phyloP scores from a whole-genome alignment of 805 yeast genomes.

The Wickerhamomyces queroliae region DNA sequence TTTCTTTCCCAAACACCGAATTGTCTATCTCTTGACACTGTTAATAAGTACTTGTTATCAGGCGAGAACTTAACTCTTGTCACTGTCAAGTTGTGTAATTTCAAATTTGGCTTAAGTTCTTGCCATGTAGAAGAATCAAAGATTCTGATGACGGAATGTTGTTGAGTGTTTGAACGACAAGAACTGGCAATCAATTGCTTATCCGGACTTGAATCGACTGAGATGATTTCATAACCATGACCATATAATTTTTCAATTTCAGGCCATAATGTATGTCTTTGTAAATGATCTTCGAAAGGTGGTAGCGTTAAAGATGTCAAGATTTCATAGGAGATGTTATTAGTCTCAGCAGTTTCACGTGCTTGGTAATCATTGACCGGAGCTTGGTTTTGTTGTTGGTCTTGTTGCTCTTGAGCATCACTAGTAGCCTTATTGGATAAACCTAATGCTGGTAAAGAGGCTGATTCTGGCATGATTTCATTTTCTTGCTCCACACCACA shows the following conservation, averaged over 20 bases:
- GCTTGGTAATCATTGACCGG: constrained; percentile 22
- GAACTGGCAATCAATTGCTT: constrained; percentile 72
- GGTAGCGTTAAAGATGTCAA: constrained; percentile 44
- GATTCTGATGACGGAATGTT: constrained; percentile 81
- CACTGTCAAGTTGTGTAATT: constrained; percentile 78
- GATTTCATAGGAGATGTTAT: constrained; percentile 40
- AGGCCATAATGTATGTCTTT: constrained; percentile 90
- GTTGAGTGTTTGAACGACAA: constrained; percentile 79
- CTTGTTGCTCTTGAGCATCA: constrained; percentile 29
- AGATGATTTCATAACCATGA: constrained; percentile 90
- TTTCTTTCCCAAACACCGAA: constrained; percentile 65
- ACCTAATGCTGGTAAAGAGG: constrained; percentile 89
- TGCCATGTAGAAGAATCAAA: constrained; percentile 60
- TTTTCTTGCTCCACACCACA: constrained; percentile 36
- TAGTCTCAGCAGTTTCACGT: constrained; percentile 27
- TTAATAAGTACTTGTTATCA: constrained; percentile 54
- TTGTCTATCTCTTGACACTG: constrained; percentile 88
- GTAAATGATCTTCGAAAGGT: constrained; percentile 88
- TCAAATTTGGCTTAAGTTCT: constrained; percentile 50
- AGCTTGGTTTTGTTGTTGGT: too few species aligned
- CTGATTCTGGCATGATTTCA: constrained; percentile 63
- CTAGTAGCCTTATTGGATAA: constrained; percentile 83
- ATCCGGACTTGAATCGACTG: constrained; percentile 67
- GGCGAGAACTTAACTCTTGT: constrained; percentile 77
- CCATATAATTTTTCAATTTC: constrained; percentile 94